A percentile compares a stretch with the other conserved stretches of the same genome.
phyloP scores from a whole-genome alignment of 2,329 filamentous ascomycete genomes.

The Clonostachys solani region DNA sequence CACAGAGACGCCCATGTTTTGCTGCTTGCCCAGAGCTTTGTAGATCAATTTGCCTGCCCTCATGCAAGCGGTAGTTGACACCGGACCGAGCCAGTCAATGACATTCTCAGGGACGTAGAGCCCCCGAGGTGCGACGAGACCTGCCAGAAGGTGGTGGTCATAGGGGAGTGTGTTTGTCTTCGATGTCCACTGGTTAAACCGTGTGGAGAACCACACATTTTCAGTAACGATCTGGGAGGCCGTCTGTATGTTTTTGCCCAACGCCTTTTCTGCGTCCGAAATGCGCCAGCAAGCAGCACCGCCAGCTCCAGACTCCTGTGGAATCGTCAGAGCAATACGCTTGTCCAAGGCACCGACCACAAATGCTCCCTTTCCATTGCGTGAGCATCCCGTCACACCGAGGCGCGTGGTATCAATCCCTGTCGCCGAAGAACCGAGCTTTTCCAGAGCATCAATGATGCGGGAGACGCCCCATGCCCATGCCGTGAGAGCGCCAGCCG shows the following conservation, averaged over 20 bases:
- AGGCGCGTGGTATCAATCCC: slow-evolving; percentile 44
- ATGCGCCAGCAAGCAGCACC: slow-evolving; percentile 59
- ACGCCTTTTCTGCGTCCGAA: slow-evolving; percentile 40
- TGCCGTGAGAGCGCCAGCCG: slow-evolving; percentile 53
- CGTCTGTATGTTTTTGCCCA: slow-evolving; percentile 57
- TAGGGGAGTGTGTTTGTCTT: slow-evolving; percentile 42
- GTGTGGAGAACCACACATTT: slow-evolving; percentile 59
- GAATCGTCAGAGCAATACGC: slow-evolving; percentile 56
- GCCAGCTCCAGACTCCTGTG: slow-evolving; percentile 59
- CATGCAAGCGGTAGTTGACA: slow-evolving; percentile 54
- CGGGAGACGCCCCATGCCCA: slow-evolving; percentile 62
- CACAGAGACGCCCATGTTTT: slow-evolving; percentile 54
- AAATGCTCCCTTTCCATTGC: slow-evolving; percentile 61
- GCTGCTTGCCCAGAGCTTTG: slow-evolving; percentile 45
- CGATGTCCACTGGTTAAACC: slow-evolving; percentile 46
- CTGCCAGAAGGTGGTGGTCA: slow-evolving; percentile 56
- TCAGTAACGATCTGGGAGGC: slow-evolving; percentile 53
- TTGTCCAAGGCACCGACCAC: slow-evolving; percentile 54
- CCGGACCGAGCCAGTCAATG: slow-evolving; percentile 54
- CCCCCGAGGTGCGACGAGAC: slow-evolving; percentile 50
- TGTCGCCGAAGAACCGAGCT: slow-evolving; percentile 33
- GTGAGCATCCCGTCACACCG: slow-evolving; percentile 59
- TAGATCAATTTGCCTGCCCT: slow-evolving; percentile 49
- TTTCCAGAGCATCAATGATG: slow-evolving; percentile 55
- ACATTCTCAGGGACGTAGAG: slow-evolving; percentile 54